Evolutionary conservation across 805 yeast genomes (phyloP).

Genomic region (Candida chauliodis): DNA sequence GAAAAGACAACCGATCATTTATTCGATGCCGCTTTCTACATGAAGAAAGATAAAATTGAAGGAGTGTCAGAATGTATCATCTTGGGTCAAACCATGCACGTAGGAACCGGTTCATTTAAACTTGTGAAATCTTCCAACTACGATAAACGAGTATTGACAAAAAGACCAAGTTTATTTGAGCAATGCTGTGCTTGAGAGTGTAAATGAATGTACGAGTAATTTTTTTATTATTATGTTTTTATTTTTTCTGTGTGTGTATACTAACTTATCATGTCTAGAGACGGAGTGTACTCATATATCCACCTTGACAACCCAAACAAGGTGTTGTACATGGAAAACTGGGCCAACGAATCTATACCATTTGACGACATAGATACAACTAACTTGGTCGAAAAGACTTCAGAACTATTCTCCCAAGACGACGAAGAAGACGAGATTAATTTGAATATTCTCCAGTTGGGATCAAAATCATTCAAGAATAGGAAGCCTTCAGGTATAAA

Average conservation of each 20-base stretch:
- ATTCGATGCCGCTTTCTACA: constrained; percentile 96
- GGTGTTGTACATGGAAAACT: constrained; percentile 38
- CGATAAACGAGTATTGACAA: constrained; percentile 38
- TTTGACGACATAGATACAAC: constrained; percentile 42
- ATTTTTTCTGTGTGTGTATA: not conserved
- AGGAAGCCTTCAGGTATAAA: constrained; percentile 25
- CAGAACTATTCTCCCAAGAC: constrained; percentile 35
- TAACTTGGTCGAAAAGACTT: constrained; percentile 33
- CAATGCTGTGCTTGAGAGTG: constrained; percentile 8
- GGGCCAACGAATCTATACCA: constrained; percentile 39
- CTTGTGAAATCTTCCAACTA: constrained; percentile 59
- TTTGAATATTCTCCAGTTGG: constrained; percentile 33
- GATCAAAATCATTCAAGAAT: constrained; percentile 38
- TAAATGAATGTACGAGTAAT: constrained; percentile 3
- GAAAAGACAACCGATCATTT: constrained; percentile 98
- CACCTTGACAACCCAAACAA: constrained; percentile 39
- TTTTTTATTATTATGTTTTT: not conserved
- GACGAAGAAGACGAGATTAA: constrained; percentile 37
- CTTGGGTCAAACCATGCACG: constrained; percentile 94
- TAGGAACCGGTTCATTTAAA: constrained; percentile 97
- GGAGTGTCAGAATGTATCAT: constrained; percentile 98
- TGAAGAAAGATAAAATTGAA: constrained; percentile 93
- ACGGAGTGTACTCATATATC: constrained; percentile 24
- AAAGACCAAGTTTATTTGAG: constrained; percentile 47
- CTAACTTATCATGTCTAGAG: constrained; percentile 11